Percentiles rank a stretch among this genome's conserved stretches.
These are phyloP conservation scores for Ambrosia artemisiifolia DNA, from an alignment of 129 eudicot species.

Conservation along the genomic window DNA sequence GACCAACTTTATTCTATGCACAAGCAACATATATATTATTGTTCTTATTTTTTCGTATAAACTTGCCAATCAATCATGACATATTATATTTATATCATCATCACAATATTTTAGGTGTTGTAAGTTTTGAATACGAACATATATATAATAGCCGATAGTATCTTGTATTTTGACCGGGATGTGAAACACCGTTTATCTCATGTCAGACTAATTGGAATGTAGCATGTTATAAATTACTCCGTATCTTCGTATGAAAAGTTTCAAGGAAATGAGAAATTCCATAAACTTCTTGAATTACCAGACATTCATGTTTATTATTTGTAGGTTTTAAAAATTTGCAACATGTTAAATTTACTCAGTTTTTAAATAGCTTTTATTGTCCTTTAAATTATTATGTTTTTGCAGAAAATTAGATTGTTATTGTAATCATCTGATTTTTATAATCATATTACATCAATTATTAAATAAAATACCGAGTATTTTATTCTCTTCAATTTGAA, in stretches of 20 bases:
- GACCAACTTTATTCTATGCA: slow-evolving; percentile 27
- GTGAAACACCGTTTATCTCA: background rate
- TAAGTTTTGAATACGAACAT: background rate
- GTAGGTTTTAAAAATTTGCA: no score
- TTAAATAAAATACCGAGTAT: no score
- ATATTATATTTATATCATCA: background rate
- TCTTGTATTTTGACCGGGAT: background rate
- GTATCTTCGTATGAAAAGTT: no score
- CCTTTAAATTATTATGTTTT: background rate
- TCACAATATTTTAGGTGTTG: background rate
- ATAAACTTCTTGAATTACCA: no score
- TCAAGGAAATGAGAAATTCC: no score
- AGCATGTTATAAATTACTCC: no score
- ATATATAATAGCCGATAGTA: background rate
- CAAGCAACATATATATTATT: slow-evolving; percentile 13
- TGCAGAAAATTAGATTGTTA: background rate
- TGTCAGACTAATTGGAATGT: background rate
- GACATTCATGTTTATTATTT: no score
- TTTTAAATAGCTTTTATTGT: no score
- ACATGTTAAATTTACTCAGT: no score
- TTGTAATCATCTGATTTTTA: background rate
- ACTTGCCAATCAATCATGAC: slow-evolving; percentile 2
- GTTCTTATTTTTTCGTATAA: slow-evolving; percentile 2
- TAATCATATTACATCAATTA: background rate
- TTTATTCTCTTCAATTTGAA: no score